Evolutionary conservation across 176 grass and related monocot species (phyloP), one percentile per base, ranked within the genome.

Genomic region (Coix lacrymajobi): DNA sequence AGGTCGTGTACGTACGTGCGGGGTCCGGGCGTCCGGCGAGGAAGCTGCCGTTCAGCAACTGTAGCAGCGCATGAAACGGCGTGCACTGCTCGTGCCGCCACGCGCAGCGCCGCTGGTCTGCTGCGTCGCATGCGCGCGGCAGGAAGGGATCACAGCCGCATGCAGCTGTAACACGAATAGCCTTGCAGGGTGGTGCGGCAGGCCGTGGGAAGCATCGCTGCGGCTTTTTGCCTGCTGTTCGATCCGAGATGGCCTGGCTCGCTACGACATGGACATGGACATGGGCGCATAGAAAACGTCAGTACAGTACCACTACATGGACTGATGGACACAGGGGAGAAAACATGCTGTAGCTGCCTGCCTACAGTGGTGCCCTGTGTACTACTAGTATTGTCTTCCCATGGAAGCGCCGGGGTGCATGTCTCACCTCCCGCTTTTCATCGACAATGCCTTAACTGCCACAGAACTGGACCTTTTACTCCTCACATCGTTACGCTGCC

Each of bases 401-500:
- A 52, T 52, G 51, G 51, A 54, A 54, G 19, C n/a, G 19, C n/a
- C 9, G 19, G 20, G 51, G 19, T 22, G 19, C 49, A 33, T 2
- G 33, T n/a, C n/a, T n/a, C n/a, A n/a, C n/a, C n/a, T n/a, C n/a
- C n/a, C 33, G 33, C 39, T 12, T 39, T 41, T 33, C 68, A 14
- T 3, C 68, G 38, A 44, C 68, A 70, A 44, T 0, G 28, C 52
- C 61, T 62, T 83, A 14, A 32, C 67, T 73, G 16, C 25, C 52
- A 20, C 71, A 73, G 38, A 74, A 48, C 52, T 24, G 57, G 57
- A 19, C 62, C 62, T 62, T 62, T 62, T 62, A 30, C 69, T 29
- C 52, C 34, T 69, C 79, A 40, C 68, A 81, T 64, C 82, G 57
- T 48, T n/a, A 52, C 45, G 38, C 44, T 60, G 67, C 81, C 77